phyloP scores from a whole-genome alignment of 768 basidiomycete species.

The Phlebiopsis flavidoalba region DNA sequence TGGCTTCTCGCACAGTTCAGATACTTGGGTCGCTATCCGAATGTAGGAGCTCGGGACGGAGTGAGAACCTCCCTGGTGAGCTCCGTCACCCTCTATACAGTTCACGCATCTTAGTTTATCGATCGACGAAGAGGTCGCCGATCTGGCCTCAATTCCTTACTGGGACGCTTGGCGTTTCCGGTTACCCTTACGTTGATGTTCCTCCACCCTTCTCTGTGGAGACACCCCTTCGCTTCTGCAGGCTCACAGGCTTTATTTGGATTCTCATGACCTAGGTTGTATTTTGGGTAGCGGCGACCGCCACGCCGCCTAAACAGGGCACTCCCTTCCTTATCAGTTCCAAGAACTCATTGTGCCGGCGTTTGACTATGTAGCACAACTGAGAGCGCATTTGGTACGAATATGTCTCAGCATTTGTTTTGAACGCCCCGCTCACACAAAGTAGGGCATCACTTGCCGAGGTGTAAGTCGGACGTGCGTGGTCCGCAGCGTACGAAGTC shows the following conservation, averaged over 20 bases:
- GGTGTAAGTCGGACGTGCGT: neutral
- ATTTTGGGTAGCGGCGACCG: conserved; percentile 57
- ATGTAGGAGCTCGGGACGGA: conserved; percentile 36
- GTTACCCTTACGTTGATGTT: conserved; percentile 52
- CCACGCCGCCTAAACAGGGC: conserved; percentile 46
- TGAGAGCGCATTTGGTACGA: conserved; percentile 49
- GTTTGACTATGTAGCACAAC: conserved; percentile 50
- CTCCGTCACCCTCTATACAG: neutral
- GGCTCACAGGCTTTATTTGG: conserved; percentile 60
- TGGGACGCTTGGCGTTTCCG: conserved; percentile 52
- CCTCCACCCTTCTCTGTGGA: conserved; percentile 54
- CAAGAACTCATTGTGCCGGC: conserved; percentile 33
- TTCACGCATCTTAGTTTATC: neutral
- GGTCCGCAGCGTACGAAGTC: neutral
- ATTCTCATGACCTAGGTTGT: conserved; percentile 50
- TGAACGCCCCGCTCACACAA: neutral
- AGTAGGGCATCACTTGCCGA: neutral
- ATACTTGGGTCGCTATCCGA: conserved; percentile 48
- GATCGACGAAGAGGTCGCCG: conserved; percentile 39
- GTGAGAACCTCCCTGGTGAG: conserved; percentile 47
- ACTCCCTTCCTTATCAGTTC: conserved; percentile 40
- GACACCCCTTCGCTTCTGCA: conserved; percentile 47
- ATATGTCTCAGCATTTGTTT: neutral
- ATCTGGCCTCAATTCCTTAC: too few species aligned
- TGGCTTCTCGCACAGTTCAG: conserved; percentile 58